These are phyloP conservation scores for Gossypium turneri DNA, from an alignment of 345 rosid species.

Conservation along the genomic window DNA sequence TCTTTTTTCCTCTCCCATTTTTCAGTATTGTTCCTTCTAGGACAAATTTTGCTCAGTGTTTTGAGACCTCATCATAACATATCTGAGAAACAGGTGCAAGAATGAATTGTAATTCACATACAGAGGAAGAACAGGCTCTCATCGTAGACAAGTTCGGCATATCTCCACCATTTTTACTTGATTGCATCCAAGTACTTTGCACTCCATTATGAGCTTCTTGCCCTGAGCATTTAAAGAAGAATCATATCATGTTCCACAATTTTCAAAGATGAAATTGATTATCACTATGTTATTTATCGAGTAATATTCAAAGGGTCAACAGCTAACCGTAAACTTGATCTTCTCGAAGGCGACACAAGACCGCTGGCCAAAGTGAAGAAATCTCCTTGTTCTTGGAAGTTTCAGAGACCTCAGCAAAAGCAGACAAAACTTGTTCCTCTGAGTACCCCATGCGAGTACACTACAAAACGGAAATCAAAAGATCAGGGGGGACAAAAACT, in stretches of 20 bases:
- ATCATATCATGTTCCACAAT: conserved; percentile 8
- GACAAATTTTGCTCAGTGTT: neutral
- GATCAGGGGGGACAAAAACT: neutral
- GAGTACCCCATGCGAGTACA: conserved; percentile 55
- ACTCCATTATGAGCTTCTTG: conserved; percentile 33
- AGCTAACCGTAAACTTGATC: conserved; percentile 44
- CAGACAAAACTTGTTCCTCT: conserved; percentile 52
- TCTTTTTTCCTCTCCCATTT: neutral
- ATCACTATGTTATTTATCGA: neutral
- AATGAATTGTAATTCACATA: conserved; percentile 29
- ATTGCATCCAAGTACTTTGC: conserved; percentile 30
- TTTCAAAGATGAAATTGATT: conserved; percentile 1
- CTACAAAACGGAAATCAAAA: conserved; percentile 30
- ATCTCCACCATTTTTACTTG: conserved; percentile 28
- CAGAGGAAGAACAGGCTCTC: conserved; percentile 66
- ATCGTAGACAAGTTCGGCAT: conserved; percentile 30
- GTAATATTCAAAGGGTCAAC: conserved; percentile 3
- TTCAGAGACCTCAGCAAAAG: conserved; percentile 56
- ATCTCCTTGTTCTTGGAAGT: conserved; percentile 50
- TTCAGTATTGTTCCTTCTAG: neutral
- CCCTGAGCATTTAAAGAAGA: conserved; percentile 35
- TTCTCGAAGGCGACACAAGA: conserved; percentile 67
- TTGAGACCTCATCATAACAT: neutral
- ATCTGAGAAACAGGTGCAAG: conserved; percentile 16
- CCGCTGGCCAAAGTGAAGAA: conserved; percentile 59